Base-by-base conservation (phyloP, 768 basidiomycete genomes). In the Suillus placidus region DNA sequence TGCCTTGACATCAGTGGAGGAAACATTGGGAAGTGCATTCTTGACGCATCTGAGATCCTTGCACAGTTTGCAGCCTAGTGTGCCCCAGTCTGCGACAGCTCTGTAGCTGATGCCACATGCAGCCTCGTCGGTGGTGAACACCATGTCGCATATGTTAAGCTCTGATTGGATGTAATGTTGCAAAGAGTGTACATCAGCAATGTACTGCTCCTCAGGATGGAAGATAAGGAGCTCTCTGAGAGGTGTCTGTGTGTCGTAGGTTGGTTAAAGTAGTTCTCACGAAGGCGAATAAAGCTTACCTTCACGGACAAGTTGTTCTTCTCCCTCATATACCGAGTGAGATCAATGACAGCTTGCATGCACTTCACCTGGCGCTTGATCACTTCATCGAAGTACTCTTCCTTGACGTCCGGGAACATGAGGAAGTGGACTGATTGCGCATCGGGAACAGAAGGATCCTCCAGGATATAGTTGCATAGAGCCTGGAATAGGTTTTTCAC, bases 401-500 rank as follows among this genome's bases (percentile, higher is more conserved):
- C 89, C 74, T 95, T 95, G 61, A 95, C 91, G 45, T 90, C 85
- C 0, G 97, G 97, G 89, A 97, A 99, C 62, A 87, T 85, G 67
- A 99, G 76, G 85, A 99, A 99, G 80, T 99, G 97, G 68, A 99
- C 81, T 4, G 97, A 99, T 65, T 97, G 91, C 6, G 90, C 85
- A 71, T 99, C 97, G 2, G 85, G 87, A 20, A 84, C 84, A 32
- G 81, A 75, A 23, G 88, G 84, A 69, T 93, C 86, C 66, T 88
- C 87, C 0, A 95, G 94, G 68, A 97, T 92, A 81, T 87, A 97
- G 20, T 81, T 81, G 55, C 89, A 87, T 45, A 99, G 84, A 40
- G 93, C 88, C 76, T 99, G 97, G 77, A 98, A 99, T 66, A 99
- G 82, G 78, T 90, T 97, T 79, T 99, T 97, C 8, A 95, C 96